A percentile compares a stretch with the other conserved stretches of the same genome.
Evolutionary conservation across 2,329 filamentous ascomycete genomes (phyloP).

Genomic region (Pseudogymnoascus sp.): DNA sequence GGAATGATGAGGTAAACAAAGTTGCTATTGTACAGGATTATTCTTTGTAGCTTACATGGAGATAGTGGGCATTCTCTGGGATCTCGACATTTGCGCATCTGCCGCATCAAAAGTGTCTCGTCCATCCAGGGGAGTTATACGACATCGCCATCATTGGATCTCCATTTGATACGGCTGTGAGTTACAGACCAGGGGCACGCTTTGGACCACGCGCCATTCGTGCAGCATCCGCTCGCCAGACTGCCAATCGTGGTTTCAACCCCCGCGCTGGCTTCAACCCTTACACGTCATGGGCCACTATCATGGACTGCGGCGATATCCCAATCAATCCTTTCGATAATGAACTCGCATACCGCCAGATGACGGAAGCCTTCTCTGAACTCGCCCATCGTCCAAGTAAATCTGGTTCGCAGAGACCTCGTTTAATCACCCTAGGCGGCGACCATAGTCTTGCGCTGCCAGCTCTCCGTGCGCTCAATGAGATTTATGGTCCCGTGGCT

Average conservation of each 20-base stretch:
- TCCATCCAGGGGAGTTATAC: conserved; percentile 55
- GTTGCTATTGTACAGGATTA: too few relatives aligned
- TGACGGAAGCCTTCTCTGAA: conserved; percentile 73
- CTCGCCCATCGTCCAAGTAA: conserved; percentile 40
- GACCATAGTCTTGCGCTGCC: conserved; percentile 68
- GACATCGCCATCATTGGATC: conserved; percentile 68
- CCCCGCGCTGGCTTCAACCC: conserved; percentile 77
- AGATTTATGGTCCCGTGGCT: conserved; percentile 57
- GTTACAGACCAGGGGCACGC: conserved; percentile 64
- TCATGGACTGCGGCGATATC: conserved; percentile 88
- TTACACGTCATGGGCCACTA: conserved; percentile 68
- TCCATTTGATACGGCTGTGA: conserved; percentile 69
- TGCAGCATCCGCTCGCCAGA: conserved; percentile 74
- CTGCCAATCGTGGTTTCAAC: conserved; percentile 74
- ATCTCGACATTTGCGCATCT: conserved; percentile 72
- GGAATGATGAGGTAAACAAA: not conserved
- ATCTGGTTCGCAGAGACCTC: conserved; percentile 32
- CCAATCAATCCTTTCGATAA: conserved; percentile 85
- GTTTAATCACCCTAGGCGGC: conserved; percentile 64
- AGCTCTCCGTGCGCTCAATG: conserved; percentile 59
- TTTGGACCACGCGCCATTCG: conserved; percentile 87
- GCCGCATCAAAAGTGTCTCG: conserved; percentile 61
- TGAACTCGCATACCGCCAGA: conserved; percentile 70
- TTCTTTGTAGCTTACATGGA: not conserved
- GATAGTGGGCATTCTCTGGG: conserved; percentile 59